Evolutionary conservation across 305 asterid species (phyloP), one percentile per base, ranked within the genome.

Genomic region (Fraxinus baroniana): DNA sequence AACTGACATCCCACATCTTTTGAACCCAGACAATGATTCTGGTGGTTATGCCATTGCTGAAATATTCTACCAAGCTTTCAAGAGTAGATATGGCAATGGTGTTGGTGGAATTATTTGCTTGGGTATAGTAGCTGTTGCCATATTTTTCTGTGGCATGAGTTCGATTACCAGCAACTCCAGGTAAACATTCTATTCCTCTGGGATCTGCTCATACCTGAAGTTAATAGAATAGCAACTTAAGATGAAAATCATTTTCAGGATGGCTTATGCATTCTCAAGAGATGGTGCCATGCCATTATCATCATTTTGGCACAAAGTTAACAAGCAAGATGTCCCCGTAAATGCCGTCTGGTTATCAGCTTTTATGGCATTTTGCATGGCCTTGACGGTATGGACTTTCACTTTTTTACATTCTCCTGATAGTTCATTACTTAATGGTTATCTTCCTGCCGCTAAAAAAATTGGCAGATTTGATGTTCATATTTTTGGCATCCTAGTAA

Each of bases 221-320:
- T 78, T 55, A 8, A 33, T 70, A 17, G 8, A 12, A 10, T 12
- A 39, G 35, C 24, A 36, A 30, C 2, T 72, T 85, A 26, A 76
- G n/a, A 22, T 24, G 68, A 15, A 18, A 24, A 18, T 26, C 10
- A 28, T 82, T 78, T 66, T 64, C 87, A 94, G 99, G 90, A 95
- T 95, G 99, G 94, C 84, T 26, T 95, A 92, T 87, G 99, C 99
- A 68, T 95, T 95, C 90, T 95, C 99, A 33, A 86, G 99, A 87
- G 99, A 95, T 36, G 97, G 97, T 30, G 99, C 98, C 8, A 94
- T 93, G 99, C 99, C 98, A 8, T 91, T 92, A 80, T 95, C 99
- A 30, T 7, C 82, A 28, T 76, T 88, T 33, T 95, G 98, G 98
- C 98, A 93, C 82, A 88, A 90, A 90, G 99, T 95, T 28, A 93